phyloP scores from a whole-genome alignment of 2,329 filamentous ascomycete genomes.

The Aspergillus ochraceus region DNA sequence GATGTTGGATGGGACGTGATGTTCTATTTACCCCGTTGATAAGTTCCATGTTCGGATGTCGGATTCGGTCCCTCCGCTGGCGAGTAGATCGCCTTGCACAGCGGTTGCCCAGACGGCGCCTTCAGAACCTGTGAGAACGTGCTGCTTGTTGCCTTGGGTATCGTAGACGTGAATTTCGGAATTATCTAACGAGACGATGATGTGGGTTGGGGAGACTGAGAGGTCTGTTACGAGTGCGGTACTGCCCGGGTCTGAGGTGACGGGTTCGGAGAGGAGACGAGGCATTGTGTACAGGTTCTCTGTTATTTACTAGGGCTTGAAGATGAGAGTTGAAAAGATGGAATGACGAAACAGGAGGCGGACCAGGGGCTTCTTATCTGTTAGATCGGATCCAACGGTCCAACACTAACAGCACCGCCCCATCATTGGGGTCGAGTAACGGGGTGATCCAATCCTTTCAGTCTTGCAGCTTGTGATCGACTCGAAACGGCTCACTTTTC shows the following conservation, averaged over 20 bases:
- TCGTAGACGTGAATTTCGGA: not conserved
- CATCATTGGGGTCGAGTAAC: not conserved
- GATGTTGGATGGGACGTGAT: not conserved
- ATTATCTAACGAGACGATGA: not conserved
- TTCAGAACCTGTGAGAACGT: not conserved
- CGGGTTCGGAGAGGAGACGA: not conserved
- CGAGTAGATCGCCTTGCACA: not conserved
- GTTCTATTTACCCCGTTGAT: not conserved
- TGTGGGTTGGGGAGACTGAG: not conserved
- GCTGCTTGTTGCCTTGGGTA: not conserved
- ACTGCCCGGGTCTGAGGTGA: not conserved
- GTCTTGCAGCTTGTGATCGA: not conserved
- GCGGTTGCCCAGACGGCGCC: not conserved
- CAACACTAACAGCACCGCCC: not conserved
- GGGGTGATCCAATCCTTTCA: not conserved
- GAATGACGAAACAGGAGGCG: too few relatives aligned
- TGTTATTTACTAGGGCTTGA: not conserved
- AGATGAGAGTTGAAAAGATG: not conserved
- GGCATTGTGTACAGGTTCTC: not conserved
- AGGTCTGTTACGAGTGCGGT: not conserved
- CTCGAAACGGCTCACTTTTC: too few relatives aligned
- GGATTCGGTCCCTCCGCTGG: not conserved
- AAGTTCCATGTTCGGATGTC: not conserved
- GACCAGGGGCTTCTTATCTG: not conserved
- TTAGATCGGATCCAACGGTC: not conserved